Base-by-base conservation (phyloP, 257 asterid genomes). In the Gentiana straminea region DNA sequence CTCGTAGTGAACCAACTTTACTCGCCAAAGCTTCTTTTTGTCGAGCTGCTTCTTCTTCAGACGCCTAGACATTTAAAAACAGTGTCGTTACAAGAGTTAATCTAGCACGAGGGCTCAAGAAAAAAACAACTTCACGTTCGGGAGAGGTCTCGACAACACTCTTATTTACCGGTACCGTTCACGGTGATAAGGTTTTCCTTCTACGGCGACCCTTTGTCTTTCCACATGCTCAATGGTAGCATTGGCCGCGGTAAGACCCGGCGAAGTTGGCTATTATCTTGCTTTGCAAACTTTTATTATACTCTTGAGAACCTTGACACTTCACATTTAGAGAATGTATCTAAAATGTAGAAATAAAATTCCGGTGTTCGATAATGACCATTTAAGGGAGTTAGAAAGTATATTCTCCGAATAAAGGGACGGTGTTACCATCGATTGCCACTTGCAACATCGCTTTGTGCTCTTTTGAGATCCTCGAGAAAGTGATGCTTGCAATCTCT, bases 211-310 rank as follows among this genome's bases (percentile, higher is more conserved):
- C 71, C 89, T 89, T 72, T 88, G 95, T 59, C 77, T 77, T 74
- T 86, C 95, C 44, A 84, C 95, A 37, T 77, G 87, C 67, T 89
- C 80, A 49, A 93, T 79, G 3, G 82, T 66, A 66, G 81, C 87
- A 61, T 79, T 81, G 13, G 82, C 77, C 1, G 71, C 52, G 54
- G 86, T 78, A 64, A 83, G 84, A 49, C 87, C 97, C 2, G 88
- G 71, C 67, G 98, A 74, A 91, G 98, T 56, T 75, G 83, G 56
- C 73, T 87, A 65, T 87, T 91, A 73, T 84, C 87, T 65, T 83
- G 87, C 71, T n/a, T n/a, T 91, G 94, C 70, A 91, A 77, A 58
- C 95, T 91, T 8, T 86, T 85, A 65, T 83, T 87, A 60, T 84
- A 91, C 75, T 91, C 98, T 70, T 83, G 95, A 54, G 76, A 57